Percentiles rank a stretch among this genome's conserved stretches.
These are phyloP conservation scores for Blyttiomyces sp. DNA, from an alignment of 371 early-diverging fungal species.

Conservation along the genomic window DNA sequence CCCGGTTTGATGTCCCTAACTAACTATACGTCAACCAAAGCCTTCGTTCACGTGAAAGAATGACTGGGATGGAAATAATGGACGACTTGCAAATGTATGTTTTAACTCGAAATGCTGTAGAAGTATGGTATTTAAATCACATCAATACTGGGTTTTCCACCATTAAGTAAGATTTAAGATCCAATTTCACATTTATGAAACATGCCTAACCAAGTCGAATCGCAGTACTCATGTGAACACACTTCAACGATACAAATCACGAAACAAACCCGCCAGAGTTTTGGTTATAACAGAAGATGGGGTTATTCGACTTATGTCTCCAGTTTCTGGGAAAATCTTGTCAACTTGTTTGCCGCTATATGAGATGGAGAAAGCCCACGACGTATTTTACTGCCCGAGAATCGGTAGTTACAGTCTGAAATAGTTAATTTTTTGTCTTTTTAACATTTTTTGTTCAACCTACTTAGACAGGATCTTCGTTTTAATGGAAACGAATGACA, in stretches of 20 bases:
- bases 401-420: slow-evolving; percentile 17
- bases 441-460: background rate
- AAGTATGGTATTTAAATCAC: slow-evolving; percentile 40
- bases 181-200: no score
- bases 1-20: no score
- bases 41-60: no score
- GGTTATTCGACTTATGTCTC: slow-evolving; percentile 41
- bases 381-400: slow-evolving; percentile 31
- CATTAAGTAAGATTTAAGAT: slow-evolving; percentile 32
- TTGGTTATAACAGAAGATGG: slow-evolving; percentile 45
- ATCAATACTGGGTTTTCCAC: slow-evolving; percentile 41
- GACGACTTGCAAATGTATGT: slow-evolving; percentile 36
- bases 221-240: no score
- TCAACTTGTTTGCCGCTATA: slow-evolving; percentile 45
- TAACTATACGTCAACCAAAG: no score
- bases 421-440: background rate
- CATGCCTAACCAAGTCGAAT: no score
- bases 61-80: slow-evolving; percentile 34
- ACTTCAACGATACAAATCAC: no score
- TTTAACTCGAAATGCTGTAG: slow-evolving; percentile 18
- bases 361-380: slow-evolving; percentile 37
- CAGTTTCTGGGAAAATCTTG: slow-evolving; percentile 40
- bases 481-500: slow-evolving; percentile 44
- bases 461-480: slow-evolving; percentile 44
- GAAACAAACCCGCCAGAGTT: slow-evolving; percentile 23